Base-by-base conservation (phyloP, 148 eudicot species). In the Pharnaceum exiguum region DNA sequence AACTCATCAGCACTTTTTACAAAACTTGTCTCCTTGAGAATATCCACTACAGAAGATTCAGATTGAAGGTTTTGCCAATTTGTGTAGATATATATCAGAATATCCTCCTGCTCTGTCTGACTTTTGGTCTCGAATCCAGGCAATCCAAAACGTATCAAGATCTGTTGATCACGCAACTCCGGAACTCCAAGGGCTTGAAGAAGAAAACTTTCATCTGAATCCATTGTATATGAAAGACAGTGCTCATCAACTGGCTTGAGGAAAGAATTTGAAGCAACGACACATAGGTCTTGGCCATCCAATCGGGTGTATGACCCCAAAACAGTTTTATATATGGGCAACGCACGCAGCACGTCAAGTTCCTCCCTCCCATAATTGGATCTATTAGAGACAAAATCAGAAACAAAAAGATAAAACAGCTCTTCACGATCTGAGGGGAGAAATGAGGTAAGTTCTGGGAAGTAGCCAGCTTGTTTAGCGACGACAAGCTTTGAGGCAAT, bases 321-420 rank as follows among this genome's bases (percentile, higher is more conserved):
- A 26, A 78, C 95, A 10, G 96, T 93, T 71, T 63, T 85, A 57
- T 83, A 93, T 64, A 89, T 89, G 37, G 99, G 99, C 71, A 93
- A 82, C 65, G 75, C 86, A 55, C 80, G 77, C 45, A 93, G 75
- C 38, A 83, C 94, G 51, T 83, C 89, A 66, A 85, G 78, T 46
- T 80, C 89, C 64, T 93, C 95, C 29, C 83, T 81, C 18, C 63
- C 65, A 70, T 79, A 93, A 32, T 63, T 79, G 21, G 88, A 75
- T 59, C 84, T 68, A 71, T 71, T 81, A 13, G 81, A 71, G 40
- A 75, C 65, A 62, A 85, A 85, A 71, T 93, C 96, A 53, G 80
- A 70, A 51, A 80, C 89, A 65, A 93, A 86, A 39, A 93, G 80
- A 57, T 75, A 72, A 57, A 85, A 71, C 42, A 93, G 81, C 51